Base-by-base conservation (phyloP, 108 stramenopile species). In the Skeletonema grethae region DNA sequence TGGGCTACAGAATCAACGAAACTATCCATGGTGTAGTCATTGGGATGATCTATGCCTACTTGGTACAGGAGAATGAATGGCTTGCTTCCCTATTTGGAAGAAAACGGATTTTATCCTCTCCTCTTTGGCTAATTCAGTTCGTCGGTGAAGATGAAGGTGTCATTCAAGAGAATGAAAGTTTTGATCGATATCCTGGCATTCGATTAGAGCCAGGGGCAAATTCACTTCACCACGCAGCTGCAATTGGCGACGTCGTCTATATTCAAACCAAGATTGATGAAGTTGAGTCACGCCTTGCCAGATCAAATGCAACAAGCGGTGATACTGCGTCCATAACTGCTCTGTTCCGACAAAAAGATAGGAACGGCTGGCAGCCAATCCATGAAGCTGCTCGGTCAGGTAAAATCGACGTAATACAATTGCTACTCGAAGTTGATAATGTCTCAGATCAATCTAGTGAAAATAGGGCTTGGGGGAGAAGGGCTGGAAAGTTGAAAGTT, bases 331-430 rank as follows among this genome's bases (percentile, higher is more conserved):
- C 48, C 0, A 64, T 60, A 15, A 50, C 77, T 9, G 65, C 65
- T 41, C 65, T 24, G 10, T 80, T 73, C 60, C 72, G 73, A 3
- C 63, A 81, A 13, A 43, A 77, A 50, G 81, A 82, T 57, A 60
- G 25, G 32, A 82, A 82, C 56, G 71, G 76, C 15, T 82, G 81
- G 81, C 76, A 77, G 56, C 81, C 81, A 1, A 22, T 82, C 16
- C 81, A 82, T 48, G 81, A 82, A 61, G 76, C 65, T 20, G 71
- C 76, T 5, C 72, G 81, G 41, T 60, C 45, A 30, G 81, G 76
- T 25, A 60, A 72, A 22, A 8, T 73, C 7, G 32, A 56, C 3
- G 45, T 77, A 38, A 15, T 82, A n/a, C 61, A 57, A 32, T 53
- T 82, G n/a, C 36, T 82, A 32, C 31, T 85, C 25, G 79, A 68